phyloP scores from a whole-genome alignment of 257 asterid genomes.

The Primulina huaijiensis region DNA sequence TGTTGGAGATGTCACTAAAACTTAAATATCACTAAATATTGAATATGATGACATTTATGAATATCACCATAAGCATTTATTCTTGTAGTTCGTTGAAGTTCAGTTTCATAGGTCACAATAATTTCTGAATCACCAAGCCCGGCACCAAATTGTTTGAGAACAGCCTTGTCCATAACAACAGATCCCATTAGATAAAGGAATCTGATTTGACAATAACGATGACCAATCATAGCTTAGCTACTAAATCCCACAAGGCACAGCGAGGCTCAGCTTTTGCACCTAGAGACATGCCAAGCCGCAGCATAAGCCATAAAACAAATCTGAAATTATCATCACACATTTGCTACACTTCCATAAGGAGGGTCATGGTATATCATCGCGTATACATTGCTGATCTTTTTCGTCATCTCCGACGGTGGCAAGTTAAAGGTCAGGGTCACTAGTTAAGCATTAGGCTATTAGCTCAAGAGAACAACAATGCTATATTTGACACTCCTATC shows the following conservation, averaged over 20 bases:
- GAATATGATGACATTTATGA: too few relatives aligned
- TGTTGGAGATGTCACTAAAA: too few relatives aligned
- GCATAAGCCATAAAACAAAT: neutral
- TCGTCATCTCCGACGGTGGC: neutral
- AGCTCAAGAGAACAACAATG: neutral
- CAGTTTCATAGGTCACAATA: slow-evolving; percentile 44
- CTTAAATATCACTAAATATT: too few relatives aligned
- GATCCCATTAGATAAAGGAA: neutral
- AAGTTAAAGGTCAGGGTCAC: neutral
- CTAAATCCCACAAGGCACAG: neutral
- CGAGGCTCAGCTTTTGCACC: neutral
- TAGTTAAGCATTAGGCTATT: neutral
- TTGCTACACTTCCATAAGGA: neutral
- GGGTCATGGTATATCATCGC: too few relatives aligned
- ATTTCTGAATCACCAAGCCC: slow-evolving; percentile 57
- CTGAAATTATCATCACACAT: too few relatives aligned
- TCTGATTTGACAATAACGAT: neutral
- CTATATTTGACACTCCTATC: neutral
- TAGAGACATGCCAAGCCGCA: too few relatives aligned
- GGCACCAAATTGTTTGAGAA: slow-evolving; percentile 54
- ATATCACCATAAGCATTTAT: too few relatives aligned
- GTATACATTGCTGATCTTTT: neutral
- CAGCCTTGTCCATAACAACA: neutral
- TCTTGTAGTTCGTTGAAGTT: too few relatives aligned
- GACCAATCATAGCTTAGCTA: neutral